Base-by-base conservation (phyloP, 148 eudicot species). In the Mesembryanthemum crystallinum region DNA sequence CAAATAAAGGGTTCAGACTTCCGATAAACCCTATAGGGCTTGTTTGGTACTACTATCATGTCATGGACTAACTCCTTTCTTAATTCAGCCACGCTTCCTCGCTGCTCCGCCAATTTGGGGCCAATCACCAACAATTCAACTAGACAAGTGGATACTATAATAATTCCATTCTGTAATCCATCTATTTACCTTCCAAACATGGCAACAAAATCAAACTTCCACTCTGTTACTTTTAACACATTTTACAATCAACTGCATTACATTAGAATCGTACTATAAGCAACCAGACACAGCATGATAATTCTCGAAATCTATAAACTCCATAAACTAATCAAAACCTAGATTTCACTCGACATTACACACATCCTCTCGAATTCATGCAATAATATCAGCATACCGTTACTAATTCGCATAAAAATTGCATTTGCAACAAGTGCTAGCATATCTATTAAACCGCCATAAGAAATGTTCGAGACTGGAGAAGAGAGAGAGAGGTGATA, bases 401-500 rank as follows among this genome's bases (percentile, higher is more conserved):
- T 63, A 0, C 67, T 1, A 32, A 29, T 30, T 2, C 69, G 35
- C 29, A 43, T 23, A 24, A 39, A 65, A 9, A 37, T 42, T 43
- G 45, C 37, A 49, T 69, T 29, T 35, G 15, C 59, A 49, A 24
- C 39, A 51, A 49, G 17, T 51, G 25, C 12, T 30, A 33, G 7
- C 30, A 37, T 2, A 20, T n/a, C 10, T 47, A 14, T 11, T 47
- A 32, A 64, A 14, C 8, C 49, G 14, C 32, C 23, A 14, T 4
- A 30, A 20, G 59, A 9, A 25, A 18, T 32, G 25, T 52, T 18
- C 3, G n/a, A 49, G 13, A 32, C n/a, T n/a, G n/a, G n/a, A n/a
- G n/a, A 30, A 69, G 63, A 17, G 11, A 67, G 62, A 29, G 52
- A 33, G 76, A 67, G 57, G 28, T 7, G 64, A 60, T 24, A 62